phyloP scores from a whole-genome alignment of 768 basidiomycete genomes.

The Rhodotorula taiwanensis region DNA sequence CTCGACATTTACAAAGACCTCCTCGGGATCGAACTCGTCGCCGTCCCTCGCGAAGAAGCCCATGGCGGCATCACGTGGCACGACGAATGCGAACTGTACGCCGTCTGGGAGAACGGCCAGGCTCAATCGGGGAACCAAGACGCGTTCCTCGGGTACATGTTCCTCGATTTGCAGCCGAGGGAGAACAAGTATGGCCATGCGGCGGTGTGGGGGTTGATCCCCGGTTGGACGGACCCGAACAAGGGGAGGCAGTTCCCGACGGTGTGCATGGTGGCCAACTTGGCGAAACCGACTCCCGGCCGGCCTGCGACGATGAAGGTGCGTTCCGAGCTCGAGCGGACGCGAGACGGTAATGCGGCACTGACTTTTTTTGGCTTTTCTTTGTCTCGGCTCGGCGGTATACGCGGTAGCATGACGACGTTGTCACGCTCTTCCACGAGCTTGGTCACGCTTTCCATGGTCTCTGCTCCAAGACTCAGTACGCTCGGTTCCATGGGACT shows the following conservation, averaged over 20 bases:
- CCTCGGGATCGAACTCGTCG: conserved; percentile 61
- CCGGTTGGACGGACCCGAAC: conserved; percentile 55
- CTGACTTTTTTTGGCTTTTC: no score
- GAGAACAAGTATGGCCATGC: conserved; percentile 71
- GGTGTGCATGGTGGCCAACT: conserved; percentile 80
- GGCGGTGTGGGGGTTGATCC: conserved; percentile 61
- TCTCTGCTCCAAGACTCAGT: conserved; percentile 63
- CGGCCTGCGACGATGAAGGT: conserved; percentile 68
- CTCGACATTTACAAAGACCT: conserved; percentile 75
- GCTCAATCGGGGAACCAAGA: conserved; percentile 33
- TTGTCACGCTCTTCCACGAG: conserved; percentile 56
- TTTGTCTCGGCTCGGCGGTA: background rate
- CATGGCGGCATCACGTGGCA: conserved; percentile 64
- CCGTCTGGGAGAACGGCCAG: conserved; percentile 56
- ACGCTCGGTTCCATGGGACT: conserved; percentile 66
- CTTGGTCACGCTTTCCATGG: conserved; percentile 34
- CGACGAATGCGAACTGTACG: conserved; percentile 70
- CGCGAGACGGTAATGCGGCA: no score
- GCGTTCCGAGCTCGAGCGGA: background rate
- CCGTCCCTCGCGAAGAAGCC: conserved; percentile 47
- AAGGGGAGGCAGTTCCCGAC: conserved; percentile 66
- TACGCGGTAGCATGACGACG: conserved; percentile 54
- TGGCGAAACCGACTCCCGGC: conserved; percentile 73
- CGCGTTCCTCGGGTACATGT: conserved; percentile 75
- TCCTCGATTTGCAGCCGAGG: conserved; percentile 59